Conservation (phyloP, 179 eudicot genomes). For the Corrigiola litoralis region DNA sequence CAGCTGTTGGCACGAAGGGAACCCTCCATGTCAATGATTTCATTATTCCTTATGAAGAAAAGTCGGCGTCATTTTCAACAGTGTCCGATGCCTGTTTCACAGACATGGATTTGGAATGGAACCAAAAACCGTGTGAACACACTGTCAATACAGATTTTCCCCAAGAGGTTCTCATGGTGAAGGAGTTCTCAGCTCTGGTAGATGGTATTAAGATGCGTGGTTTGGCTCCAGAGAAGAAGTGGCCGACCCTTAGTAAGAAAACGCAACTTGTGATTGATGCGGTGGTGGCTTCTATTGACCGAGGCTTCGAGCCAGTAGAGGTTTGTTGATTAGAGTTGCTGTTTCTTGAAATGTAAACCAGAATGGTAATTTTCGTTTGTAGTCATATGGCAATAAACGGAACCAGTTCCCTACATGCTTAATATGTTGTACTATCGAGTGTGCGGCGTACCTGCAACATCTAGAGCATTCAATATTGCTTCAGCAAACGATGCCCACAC, state of each 20-base stretch:
- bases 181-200: constrained; percentile 35
- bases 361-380: no score
- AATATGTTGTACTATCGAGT: no score
- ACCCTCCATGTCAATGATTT: constrained; percentile 26
- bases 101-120: constrained; percentile 31
- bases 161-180: constrained; percentile 37
- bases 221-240: constrained; percentile 25
- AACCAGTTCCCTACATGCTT: no score
- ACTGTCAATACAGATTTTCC: constrained; percentile 28
- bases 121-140: constrained; percentile 21
- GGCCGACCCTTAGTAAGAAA: constrained; percentile 37
- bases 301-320: constrained; percentile 35
- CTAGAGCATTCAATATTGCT: no score
- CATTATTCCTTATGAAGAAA: constrained; percentile 21
- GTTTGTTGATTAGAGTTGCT: not conserved
- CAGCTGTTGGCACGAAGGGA: constrained; percentile 36
- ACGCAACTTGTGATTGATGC: constrained; percentile 38
- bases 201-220: constrained; percentile 26
- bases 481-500: no score
- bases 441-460: no score
- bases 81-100: constrained; percentile 22
- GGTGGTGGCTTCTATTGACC: constrained; percentile 32
- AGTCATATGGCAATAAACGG: no score
- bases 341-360: not conserved
- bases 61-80: constrained; percentile 12